Conservation (phyloP, 2,329 filamentous ascomycete species). For the Aphanoascus verrucosus region DNA sequence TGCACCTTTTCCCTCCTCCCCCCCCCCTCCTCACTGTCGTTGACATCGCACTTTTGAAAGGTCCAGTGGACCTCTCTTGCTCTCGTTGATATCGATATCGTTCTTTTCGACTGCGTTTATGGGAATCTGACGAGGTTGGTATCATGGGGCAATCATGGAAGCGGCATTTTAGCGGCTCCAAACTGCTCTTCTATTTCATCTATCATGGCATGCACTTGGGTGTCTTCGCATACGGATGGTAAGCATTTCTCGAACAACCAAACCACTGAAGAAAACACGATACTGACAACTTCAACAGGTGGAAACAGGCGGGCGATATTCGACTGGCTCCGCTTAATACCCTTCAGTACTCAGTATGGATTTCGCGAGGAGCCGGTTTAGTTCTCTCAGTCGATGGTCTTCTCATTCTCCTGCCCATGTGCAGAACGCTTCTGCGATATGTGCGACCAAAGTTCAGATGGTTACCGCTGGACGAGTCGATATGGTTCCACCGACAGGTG, state of each 20-base stretch:
- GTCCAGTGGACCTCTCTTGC: background rate
- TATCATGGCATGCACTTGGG: slow-evolving; percentile 72
- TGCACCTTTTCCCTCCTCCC: background rate
- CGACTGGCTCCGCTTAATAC: slow-evolving; percentile 68
- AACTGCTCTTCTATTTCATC: slow-evolving; percentile 66
- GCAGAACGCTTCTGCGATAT: slow-evolving; percentile 74
- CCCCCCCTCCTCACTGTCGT: background rate
- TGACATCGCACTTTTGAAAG: background rate
- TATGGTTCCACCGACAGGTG: slow-evolving; percentile 93
- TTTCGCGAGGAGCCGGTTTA: slow-evolving; percentile 85
- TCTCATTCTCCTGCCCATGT: slow-evolving; percentile 88
- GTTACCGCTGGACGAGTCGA: slow-evolving; percentile 87
- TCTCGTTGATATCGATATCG: background rate
- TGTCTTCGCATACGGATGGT: slow-evolving; percentile 82
- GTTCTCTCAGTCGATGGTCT: slow-evolving; percentile 74
- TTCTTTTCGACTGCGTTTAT: slow-evolving; percentile 1
- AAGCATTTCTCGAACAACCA: slow-evolving; percentile 27
- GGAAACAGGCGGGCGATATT: slow-evolving; percentile 58
- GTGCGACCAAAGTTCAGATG: slow-evolving; percentile 78
- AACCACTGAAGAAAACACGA: background rate
- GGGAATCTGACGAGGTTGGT: slow-evolving; percentile 2
- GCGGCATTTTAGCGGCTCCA: slow-evolving; percentile 56
- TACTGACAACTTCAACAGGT: slow-evolving; percentile 45
- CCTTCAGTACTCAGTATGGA: slow-evolving; percentile 83
- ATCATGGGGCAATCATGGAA: slow-evolving; percentile 19